Percentiles rank a stretch among this genome's conserved stretches.
Evolutionary conservation across 2,329 filamentous ascomycete species (phyloP).

Genomic region (Fusarium sp.): DNA sequence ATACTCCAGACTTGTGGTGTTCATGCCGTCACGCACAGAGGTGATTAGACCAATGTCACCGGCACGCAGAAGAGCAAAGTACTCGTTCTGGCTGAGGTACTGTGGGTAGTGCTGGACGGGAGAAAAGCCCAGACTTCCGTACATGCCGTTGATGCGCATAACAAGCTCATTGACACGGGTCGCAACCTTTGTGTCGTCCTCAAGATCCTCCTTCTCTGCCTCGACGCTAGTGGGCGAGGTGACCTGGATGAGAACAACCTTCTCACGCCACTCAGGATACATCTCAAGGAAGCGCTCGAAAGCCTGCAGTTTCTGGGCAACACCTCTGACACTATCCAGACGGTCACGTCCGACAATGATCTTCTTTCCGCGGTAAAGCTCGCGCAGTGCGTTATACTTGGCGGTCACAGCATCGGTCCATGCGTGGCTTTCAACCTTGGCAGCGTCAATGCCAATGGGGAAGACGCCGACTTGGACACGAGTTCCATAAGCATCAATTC

Average conservation of each 20-base stretch:
- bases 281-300: conserved; percentile 92
- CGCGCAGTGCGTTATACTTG: conserved; percentile 76
- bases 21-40: conserved; percentile 96
- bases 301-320: conserved; percentile 94
- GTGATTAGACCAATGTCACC: conserved; percentile 95
- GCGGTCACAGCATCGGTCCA: conserved; percentile 77
- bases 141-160: conserved; percentile 89
- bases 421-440: conserved; percentile 77
- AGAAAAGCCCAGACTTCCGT: conserved; percentile 86
- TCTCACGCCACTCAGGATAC: conserved; percentile 91
- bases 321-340: conserved; percentile 91
- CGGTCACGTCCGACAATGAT: conserved; percentile 95
- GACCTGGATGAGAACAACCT: conserved; percentile 93
- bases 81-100: conserved; percentile 89
- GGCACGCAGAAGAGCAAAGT: conserved; percentile 90
- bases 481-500: conserved; percentile 88
- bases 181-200: conserved; percentile 77
- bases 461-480: conserved; percentile 93
- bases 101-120: conserved; percentile 96
- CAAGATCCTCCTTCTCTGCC: conserved; percentile 77
- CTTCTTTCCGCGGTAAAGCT: conserved; percentile 88
- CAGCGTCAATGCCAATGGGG: conserved; percentile 93
- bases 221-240: conserved; percentile 87
- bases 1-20: conserved; percentile 95
- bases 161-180: conserved; percentile 92